Evolutionary conservation across 2,329 filamentous ascomycete genomes (phyloP), one percentile per base, ranked within the genome.

Genomic region (Leptographium radiaticola): DNA sequence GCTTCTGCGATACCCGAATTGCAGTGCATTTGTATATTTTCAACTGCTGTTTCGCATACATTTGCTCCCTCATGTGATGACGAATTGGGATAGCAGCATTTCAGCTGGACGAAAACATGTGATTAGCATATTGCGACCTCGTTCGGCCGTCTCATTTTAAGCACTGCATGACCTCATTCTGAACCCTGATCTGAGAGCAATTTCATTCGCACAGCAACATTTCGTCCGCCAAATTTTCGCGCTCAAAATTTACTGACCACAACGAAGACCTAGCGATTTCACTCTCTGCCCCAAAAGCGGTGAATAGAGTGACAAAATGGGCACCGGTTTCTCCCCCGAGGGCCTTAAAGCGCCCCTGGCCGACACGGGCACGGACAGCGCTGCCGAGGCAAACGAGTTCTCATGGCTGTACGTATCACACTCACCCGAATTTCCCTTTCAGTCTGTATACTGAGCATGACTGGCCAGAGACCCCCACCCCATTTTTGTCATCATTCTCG

Each of bases 401-500:
- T 65, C 63, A 9, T 66, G 64, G 64, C 61, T 66, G 64, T 65
- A 58, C 6, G 43, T 34, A 5, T 20, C 30, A 1, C 4, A 43
- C 16, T 13, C 44, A 6, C 8, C 8, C 20, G 13, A n/a, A 11
- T 4, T 8, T 18, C 31, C 12, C 11, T 30, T 39, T 7, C 33
- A 8, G 34, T 31, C 4, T 16, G 50, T 36, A 7, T 33, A 13
- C 53, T 53, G 33, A 51, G 31, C 8, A 15, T 45, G 16, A 5
- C 4, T 16, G 31, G 4, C 20, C 56, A 79, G 77, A 1, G 66
- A 79, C 48, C 74, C 77, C 1, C 78, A 81, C 59, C 71, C 76
- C 0, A 69, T 71, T 10, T 80, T 81, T 58, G 75, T 77, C 45
- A 74, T 81, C 18, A 64, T 79, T 47, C 63, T 80, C 1, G 73